Conservation (phyloP, 345 rosid species). For the Aquilaria yunnanensis region DNA sequence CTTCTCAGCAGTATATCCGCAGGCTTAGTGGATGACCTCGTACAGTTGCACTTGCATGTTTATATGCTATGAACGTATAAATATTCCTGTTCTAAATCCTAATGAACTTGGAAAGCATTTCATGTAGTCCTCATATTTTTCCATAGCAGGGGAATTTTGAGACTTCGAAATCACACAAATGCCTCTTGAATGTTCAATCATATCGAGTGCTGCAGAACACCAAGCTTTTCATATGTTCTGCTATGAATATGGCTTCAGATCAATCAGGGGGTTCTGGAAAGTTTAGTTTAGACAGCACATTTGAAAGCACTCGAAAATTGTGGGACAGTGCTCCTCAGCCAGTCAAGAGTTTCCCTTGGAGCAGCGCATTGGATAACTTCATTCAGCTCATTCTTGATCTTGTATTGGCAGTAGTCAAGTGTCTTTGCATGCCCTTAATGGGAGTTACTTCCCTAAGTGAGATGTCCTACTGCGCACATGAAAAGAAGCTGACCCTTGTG, state of each 20-base stretch:
- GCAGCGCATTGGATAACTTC: conserved; percentile 56
- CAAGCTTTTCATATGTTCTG: conserved; percentile 35
- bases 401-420: conserved; percentile 51
- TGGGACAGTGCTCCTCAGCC: conserved; percentile 72
- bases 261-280: conserved; percentile 55
- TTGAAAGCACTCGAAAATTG: conserved; percentile 40
- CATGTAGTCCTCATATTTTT: neutral
- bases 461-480: conserved; percentile 95
- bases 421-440: conserved; percentile 59
- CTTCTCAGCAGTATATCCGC: no score
- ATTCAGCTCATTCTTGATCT: conserved; percentile 72
- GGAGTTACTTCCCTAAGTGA: conserved; percentile 82
- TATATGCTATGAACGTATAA: neutral
- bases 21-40: no score
- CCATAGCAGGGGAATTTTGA: conserved; percentile 24
- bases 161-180: conserved; percentile 14
- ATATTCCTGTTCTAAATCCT: no score
- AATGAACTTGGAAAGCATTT: no score
- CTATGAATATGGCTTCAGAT: conserved; percentile 54
- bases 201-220: conserved; percentile 20
- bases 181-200: conserved; percentile 14
- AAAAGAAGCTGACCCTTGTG: conserved; percentile 59
- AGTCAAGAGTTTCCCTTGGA: conserved; percentile 84
- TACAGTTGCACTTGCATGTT: neutral
- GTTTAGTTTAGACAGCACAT: conserved; percentile 33